A percentile compares a stretch with the other conserved stretches of the same genome.
phyloP scores from a whole-genome alignment of 164 flowering plant species.

The Berberis thunbergii region DNA sequence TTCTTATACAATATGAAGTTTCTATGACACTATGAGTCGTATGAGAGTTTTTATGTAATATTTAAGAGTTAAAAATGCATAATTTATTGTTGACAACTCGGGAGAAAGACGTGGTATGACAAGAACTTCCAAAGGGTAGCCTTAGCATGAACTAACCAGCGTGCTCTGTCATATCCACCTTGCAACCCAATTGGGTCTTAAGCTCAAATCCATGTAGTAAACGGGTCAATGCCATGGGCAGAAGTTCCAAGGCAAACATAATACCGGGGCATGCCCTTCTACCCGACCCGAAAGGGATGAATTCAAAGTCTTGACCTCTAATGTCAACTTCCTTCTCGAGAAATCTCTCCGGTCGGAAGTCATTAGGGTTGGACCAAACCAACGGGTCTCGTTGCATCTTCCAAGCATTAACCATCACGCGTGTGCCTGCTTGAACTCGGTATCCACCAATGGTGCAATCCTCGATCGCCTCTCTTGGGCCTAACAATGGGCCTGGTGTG shows the following conservation, averaged over 20 bases:
- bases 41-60: too few relatives aligned
- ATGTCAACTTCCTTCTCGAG: background rate
- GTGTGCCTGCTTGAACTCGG: too few relatives aligned
- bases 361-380: too few relatives aligned
- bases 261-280: conserved; percentile 10
- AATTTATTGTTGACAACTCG: background rate
- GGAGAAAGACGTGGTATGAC: conserved; percentile 5
- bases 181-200: background rate
- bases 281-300: conserved; percentile 10
- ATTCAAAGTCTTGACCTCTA: conserved; percentile 8
- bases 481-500: too few relatives aligned
- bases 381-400: too few relatives aligned
- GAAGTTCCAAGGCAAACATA: conserved; percentile 4
- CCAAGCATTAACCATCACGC: too few relatives aligned
- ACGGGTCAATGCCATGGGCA: conserved; percentile 7
- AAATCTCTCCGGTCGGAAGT: too few relatives aligned
- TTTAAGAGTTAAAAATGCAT: too few relatives aligned
- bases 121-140: conserved; percentile 10
- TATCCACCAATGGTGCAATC: too few relatives aligned
- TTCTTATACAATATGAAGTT: too few relatives aligned
- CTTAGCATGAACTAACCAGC: conserved; percentile 6
- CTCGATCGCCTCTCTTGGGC: too few relatives aligned
- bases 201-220: conserved; percentile 11
- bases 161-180: conserved; percentile 9
- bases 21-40: too few relatives aligned